Base-by-base conservation (phyloP, 805 yeast species). In the Nakazawaea ishiwadae region DNA sequence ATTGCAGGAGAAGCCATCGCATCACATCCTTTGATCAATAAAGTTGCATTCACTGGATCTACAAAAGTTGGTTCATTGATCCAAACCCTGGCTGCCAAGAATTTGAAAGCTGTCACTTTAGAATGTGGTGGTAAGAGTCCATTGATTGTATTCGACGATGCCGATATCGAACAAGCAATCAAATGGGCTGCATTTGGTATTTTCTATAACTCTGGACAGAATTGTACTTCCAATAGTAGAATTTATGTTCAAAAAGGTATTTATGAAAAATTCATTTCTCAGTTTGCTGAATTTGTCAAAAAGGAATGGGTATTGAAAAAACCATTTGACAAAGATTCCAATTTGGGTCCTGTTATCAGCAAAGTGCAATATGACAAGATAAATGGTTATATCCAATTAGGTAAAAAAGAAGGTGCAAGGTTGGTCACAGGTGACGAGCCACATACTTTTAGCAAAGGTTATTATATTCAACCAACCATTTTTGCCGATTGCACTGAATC, bases 101-200 rank as follows among this genome's bases (percentile, higher is more conserved):
- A 78, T 53, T 63, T 81, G 61, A 81, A 81, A 58, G 75, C 75
- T 24, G 80, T 79, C 28, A 77, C 85, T 17, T 64, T 80, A 55
- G 87, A 81, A 60, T 80, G 84, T 57, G 87, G 87, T 50, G 87
- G 87, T 44, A 81, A 81, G 54, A 79, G 85, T 12, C 85, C 86
- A 32, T 63, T 78, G 51, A 62, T 81, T 41, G 68, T 81, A 11
- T 73, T 81, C 51, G 73, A 67, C 16, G 87, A 81, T 57, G 83
- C 85, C 15, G 79, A 79, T 51, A 45, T 81, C 26, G 79, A 74
- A 4, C 79, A 78, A 57, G 82, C 84, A 39, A 81, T 73, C 30
- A 77, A 77, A 58, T 79, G 85, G 84, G 77, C 82, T 14, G 73
- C 81, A 16, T 58, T 75, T 46, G 87, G 86, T 55, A 69, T 80